Evolutionary conservation across 768 basidiomycete species (phyloP).

Genomic region (Pleurotus eryngii): DNA sequence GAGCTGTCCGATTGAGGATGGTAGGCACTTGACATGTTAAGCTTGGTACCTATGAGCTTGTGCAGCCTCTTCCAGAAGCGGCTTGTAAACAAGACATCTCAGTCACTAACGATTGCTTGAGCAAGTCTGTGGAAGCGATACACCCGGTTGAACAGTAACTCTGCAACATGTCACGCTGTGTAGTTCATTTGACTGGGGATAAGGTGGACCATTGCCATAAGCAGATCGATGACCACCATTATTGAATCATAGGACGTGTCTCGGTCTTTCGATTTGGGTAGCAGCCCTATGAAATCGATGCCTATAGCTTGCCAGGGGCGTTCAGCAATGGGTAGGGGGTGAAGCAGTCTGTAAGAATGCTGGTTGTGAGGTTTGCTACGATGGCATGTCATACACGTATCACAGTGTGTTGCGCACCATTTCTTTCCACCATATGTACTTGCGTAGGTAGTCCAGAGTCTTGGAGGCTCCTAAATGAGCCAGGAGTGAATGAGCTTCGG

Average conservation of each 20-base stretch:
- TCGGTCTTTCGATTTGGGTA: constrained; percentile 20
- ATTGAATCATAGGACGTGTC: constrained; percentile 14
- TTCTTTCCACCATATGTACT: constrained; percentile 18
- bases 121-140: constrained; percentile 32
- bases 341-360: constrained; percentile 3
- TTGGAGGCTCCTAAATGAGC: constrained; percentile 28
- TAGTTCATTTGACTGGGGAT: constrained; percentile 10
- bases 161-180: constrained; percentile 14
- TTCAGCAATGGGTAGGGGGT: constrained; percentile 18
- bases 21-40: constrained; percentile 22
- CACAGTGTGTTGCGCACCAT: constrained; percentile 23
- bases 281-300: constrained; percentile 25
- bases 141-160: constrained; percentile 16
- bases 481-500: constrained; percentile 18
- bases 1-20: too few species aligned
- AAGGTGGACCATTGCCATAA: constrained; percentile 12
- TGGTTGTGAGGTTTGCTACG: constrained; percentile 13
- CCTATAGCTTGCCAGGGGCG: constrained; percentile 24
- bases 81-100: not conserved
- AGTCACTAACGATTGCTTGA: constrained; percentile 4
- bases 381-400: constrained; percentile 17
- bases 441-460: constrained; percentile 23
- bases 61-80: constrained; percentile 11
- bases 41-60: constrained; percentile 13
- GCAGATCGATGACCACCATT: not conserved